Conservation (phyloP, 768 basidiomycete species). For the Gymnopilus junonius region DNA sequence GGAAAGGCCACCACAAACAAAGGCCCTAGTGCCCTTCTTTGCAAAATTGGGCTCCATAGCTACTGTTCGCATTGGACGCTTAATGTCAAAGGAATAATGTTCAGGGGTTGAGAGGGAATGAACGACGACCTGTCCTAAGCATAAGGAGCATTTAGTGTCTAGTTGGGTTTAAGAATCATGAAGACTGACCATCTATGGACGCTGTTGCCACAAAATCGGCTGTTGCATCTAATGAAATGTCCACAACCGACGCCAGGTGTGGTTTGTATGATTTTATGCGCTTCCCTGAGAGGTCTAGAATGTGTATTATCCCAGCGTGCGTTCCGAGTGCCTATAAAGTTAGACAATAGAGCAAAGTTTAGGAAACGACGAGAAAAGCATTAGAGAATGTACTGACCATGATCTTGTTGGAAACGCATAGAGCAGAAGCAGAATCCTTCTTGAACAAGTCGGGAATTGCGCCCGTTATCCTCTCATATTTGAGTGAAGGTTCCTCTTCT, state of each 20-base stretch:
- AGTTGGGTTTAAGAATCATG: background rate
- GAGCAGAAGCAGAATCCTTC: conserved; percentile 88
- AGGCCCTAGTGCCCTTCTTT: conserved; percentile 73
- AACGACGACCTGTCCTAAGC: conserved; percentile 86
- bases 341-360: background rate
- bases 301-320: conserved; percentile 90
- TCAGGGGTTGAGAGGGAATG: conserved; percentile 81
- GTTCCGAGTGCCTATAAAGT: conserved; percentile 82
- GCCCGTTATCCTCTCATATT: conserved; percentile 85
- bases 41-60: conserved; percentile 92
- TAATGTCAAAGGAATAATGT: conserved; percentile 86
- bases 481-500: conserved; percentile 90
- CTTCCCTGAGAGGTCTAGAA: conserved; percentile 78
- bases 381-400: conserved; percentile 49
- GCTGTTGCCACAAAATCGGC: conserved; percentile 92
- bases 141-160: conserved; percentile 21
- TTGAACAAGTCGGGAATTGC: conserved; percentile 75
- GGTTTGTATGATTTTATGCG: conserved; percentile 90
- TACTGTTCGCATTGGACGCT: conserved; percentile 89
- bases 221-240: conserved; percentile 82
- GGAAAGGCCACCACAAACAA: conserved; percentile 92
- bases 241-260: conserved; percentile 85
- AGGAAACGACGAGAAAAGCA: background rate
- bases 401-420: conserved; percentile 73
- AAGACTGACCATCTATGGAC: conserved; percentile 83